phyloP scores from a whole-genome alignment of 1,284 basidiomycete genomes.

The Cryptococcus sp. region DNA sequence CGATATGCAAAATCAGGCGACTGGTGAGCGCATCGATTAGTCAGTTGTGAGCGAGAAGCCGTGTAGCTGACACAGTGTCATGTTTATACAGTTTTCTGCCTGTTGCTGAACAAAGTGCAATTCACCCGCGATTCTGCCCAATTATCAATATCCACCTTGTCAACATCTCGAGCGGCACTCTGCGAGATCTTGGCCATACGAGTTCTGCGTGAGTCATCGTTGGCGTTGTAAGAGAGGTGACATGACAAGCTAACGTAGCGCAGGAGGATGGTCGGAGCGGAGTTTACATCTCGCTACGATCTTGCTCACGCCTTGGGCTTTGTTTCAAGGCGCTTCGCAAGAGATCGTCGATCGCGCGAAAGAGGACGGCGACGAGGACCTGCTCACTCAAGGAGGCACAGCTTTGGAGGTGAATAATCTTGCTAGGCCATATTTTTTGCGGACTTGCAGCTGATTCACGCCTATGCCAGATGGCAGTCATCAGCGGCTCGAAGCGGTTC shows the following conservation, averaged over 20 bases:
- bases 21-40: constrained; percentile 30
- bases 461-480: constrained; percentile 70
- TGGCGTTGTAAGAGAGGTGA: not conserved
- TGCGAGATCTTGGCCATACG: constrained; percentile 89
- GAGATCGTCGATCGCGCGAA: constrained; percentile 64
- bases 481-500: constrained; percentile 78
- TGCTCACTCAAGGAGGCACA: constrained; percentile 78
- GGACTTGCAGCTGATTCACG: not conserved
- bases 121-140: constrained; percentile 70
- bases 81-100: constrained; percentile 67
- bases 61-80: not conserved
- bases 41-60: not conserved
- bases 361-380: constrained; percentile 65
- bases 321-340: constrained; percentile 78
- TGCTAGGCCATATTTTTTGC: not conserved
- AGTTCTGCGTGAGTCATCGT: constrained; percentile 61
- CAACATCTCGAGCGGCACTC: constrained; percentile 70
- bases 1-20: constrained; percentile 46
- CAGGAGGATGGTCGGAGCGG: constrained; percentile 67
- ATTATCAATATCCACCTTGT: constrained; percentile 62
- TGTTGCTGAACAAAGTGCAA: constrained; percentile 83
- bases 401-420: constrained; percentile 65
- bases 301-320: constrained; percentile 82
- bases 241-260: too few species aligned
- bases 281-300: constrained; percentile 75